phyloP scores from a whole-genome alignment of 192 early-diverging fungal species.

The Allomyces macrogynus region DNA sequence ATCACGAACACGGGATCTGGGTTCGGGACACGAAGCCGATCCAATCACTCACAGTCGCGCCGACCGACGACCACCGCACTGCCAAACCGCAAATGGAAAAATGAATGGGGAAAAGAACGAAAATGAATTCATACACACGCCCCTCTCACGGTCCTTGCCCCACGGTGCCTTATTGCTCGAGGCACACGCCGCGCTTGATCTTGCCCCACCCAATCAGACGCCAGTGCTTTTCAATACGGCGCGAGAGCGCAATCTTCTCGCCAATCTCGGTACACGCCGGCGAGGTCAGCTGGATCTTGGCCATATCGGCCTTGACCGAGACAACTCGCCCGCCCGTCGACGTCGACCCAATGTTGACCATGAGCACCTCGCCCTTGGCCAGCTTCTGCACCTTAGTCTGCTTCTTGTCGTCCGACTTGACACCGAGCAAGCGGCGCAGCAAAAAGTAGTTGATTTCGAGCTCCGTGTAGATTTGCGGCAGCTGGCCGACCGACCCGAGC shows the following conservation, averaged over 20 bases:
- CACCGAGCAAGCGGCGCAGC: constrained; percentile 84
- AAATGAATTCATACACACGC: too few relatives aligned
- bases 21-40: too few relatives aligned
- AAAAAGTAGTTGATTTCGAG: constrained; percentile 95
- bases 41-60: too few relatives aligned
- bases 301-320: constrained; percentile 80
- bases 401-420: constrained; percentile 95
- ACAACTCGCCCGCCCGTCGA: constrained; percentile 86
- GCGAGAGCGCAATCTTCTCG: constrained; percentile 85
- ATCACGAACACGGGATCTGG: too few relatives aligned
- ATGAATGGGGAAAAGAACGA: too few relatives aligned
- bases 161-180: constrained; percentile 13
- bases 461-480: constrained; percentile 84
- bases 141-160: too few relatives aligned
- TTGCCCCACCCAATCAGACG: constrained; percentile 97
- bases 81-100: too few relatives aligned
- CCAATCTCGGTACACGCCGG: constrained; percentile 88
- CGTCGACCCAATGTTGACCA: constrained; percentile 92
- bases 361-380: constrained; percentile 73
- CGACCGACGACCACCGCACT: too few relatives aligned
- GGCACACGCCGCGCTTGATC: constrained; percentile 63
- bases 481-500: constrained; percentile 70
- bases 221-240: constrained; percentile 97
- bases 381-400: constrained; percentile 83
- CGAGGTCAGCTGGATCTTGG: constrained; percentile 75